These are phyloP conservation scores for Lentinula edodes DNA, from an alignment of 768 basidiomycete genomes.

Conservation along the genomic window DNA sequence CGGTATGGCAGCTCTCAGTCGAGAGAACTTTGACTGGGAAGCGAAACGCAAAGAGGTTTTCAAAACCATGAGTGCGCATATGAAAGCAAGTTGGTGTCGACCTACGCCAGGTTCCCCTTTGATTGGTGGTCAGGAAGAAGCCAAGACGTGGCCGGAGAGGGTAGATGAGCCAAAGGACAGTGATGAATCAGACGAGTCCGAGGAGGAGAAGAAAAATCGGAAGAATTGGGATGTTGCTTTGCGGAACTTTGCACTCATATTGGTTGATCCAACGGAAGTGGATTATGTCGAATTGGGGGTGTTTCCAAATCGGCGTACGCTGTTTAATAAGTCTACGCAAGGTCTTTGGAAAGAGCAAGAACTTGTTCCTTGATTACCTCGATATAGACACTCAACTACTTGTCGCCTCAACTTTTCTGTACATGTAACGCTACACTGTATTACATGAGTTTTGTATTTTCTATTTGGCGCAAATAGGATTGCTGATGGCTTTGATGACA, in stretches of 20 bases:
- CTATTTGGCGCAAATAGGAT: no score
- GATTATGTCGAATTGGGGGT: conserved; percentile 63
- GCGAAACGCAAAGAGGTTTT: conserved; percentile 55
- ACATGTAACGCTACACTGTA: no score
- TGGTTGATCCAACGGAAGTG: conserved; percentile 66
- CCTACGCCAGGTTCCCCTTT: conserved; percentile 59
- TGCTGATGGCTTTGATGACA: no score
- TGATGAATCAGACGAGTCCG: conserved; percentile 29
- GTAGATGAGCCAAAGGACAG: conserved; percentile 41
- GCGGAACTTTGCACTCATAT: conserved; percentile 62
- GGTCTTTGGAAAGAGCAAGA: conserved; percentile 53
- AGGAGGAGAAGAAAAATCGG: conserved; percentile 34
- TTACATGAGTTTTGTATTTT: no score
- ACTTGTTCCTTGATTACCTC: conserved; percentile 50
- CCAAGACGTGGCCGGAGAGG: conserved; percentile 54
- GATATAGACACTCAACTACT: no score
- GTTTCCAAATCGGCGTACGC: conserved; percentile 52
- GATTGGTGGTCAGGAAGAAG: conserved; percentile 46
- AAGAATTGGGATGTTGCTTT: conserved; percentile 49
- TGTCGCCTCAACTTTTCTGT: no score
- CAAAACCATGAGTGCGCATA: conserved; percentile 46
- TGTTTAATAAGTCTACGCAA: conserved; percentile 38
- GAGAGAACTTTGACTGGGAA: conserved; percentile 62
- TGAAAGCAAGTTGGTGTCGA: conserved; percentile 71
- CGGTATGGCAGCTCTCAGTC: conserved; percentile 27